Base-by-base conservation (phyloP, 2,329 filamentous ascomycete species). In the Venturia pyrina region DNA sequence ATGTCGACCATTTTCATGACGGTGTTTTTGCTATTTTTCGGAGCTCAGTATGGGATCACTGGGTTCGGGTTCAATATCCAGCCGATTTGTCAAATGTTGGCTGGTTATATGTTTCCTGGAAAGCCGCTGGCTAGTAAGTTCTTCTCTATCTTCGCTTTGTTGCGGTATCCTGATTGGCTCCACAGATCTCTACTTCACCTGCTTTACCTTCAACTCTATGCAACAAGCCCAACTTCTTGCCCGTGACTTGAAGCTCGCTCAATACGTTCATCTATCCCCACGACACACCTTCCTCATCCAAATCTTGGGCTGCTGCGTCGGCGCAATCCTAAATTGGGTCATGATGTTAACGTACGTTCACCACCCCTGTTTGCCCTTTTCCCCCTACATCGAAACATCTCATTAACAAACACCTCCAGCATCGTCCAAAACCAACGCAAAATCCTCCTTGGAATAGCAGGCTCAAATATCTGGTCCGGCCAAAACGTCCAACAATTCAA, bases 391-490 rank as follows among this genome's bases (percentile, higher is more conserved):
- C 11, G 7, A 5, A 7, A 11, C 37, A 40, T 11, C 37, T 40
- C 37, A 28, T 28, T 62, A 32, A 43, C 21, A 79, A 70, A 17
- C 21, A 69, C 80, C 77, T 74, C 73, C 66, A 76, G 72, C 48
- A 79, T 81, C 64, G 74, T 79, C 0, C 70, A 71, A 15, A 75
- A 77, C 65, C 77, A 80, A 64, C 70, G 75, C 3, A 73, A 78
- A 3, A 75, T 80, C 41, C 72, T 81, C 4, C 66, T 74, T 17
- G 73, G 76, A 37, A 73, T 77, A 10, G 68, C 78, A 60, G 79
- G 78, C 6, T 75, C 74, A 37, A 77, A 75, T 63, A 74, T 79
- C 46, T 81, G 79, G 79, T 78, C 75, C 28, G 79, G 80, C 21
- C 75, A 78, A 11, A 74, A 77, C 44, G 73, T 80, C 4, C 80